Percentiles rank a stretch among this genome's conserved stretches.
Evolutionary conservation across 1,284 basidiomycete species (phyloP).

Genomic region (Cryptococcus sp.): DNA sequence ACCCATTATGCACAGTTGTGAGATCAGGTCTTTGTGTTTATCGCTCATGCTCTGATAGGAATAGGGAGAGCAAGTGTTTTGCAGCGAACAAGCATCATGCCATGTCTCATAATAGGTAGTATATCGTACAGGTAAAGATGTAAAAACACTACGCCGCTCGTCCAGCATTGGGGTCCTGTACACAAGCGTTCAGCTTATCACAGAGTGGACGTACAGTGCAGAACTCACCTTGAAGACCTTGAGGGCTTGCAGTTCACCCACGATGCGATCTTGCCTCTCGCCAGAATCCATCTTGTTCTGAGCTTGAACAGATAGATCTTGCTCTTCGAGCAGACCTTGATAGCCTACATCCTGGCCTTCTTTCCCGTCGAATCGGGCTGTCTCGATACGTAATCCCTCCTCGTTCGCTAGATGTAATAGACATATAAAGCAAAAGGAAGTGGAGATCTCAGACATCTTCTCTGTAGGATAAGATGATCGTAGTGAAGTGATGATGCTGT

Average conservation of each 20-base stretch:
- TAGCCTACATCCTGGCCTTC: conserved; percentile 51
- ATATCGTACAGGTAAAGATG: too few species aligned
- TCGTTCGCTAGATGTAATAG: conserved; percentile 93
- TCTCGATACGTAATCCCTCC: conserved; percentile 80
- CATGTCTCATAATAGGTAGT: too few species aligned
- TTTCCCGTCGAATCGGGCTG: conserved; percentile 52
- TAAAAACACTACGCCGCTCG: background rate
- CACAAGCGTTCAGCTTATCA: background rate
- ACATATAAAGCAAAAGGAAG: conserved; percentile 99
- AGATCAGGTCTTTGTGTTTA: too few species aligned
- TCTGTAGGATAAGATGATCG: conserved; percentile 81
- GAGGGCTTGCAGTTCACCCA: conserved; percentile 52
- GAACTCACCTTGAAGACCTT: conserved; percentile 48
- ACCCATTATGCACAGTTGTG: too few species aligned
- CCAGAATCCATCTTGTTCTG: conserved; percentile 25
- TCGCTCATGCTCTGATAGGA: too few species aligned
- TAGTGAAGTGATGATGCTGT: conserved; percentile 78
- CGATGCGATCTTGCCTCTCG: conserved; percentile 40
- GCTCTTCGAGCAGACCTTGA: conserved; percentile 36
- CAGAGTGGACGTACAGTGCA: background rate
- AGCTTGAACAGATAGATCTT: conserved; percentile 12
- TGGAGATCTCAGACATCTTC: conserved; percentile 97
- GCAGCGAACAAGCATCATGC: too few species aligned
- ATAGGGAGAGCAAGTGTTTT: too few species aligned
- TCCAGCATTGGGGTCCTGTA: background rate